Evolutionary conservation across 106 monocot genomes (phyloP), one percentile per base, ranked within the genome.

Genomic region (Gastrodia elata): DNA sequence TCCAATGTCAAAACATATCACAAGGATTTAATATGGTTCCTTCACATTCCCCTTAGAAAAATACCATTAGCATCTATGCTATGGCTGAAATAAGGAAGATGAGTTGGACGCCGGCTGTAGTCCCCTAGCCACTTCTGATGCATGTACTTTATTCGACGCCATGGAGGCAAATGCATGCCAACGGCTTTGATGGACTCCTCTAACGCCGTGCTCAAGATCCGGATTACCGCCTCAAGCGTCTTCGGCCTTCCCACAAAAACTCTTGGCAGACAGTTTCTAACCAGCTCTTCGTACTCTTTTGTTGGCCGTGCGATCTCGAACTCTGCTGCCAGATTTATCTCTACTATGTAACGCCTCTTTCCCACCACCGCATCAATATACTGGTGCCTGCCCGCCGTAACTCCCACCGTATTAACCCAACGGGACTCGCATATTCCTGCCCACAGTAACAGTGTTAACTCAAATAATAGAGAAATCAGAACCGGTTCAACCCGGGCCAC

Each of bases 161-260:
- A 90, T 32, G 93, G 93, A 10, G 87, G 83, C 30, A 90, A 25
- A 68, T 90, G 85, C 93, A 93, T 93, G 68, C 81, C 87, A 6
- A 74, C 75, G 39, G 43, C 78, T 44, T 27, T 81, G 27, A 93
- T 83, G 33, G 93, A 93, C 68, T 80, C 77, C 73, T 70, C 64
- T 1, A 78, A 80, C 8, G 87, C 89, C 1, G 56, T 44, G 73
- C 90, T 85, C 81, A 93, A 81, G 20, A 80, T 1, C 49, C 64
- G n/a, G 33, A 86, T 78, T 13, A 88, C 59, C 14, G 22, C 65
- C 79, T 43, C 71, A 0, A 93, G 73, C 0, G 49, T 26, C 57
- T 76, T 76, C 28, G 85, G 75, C 65, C 30, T 64, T 8, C 77
- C 90, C 8, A 87, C 79, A 71, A 87, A 82, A 25, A 87, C 74